Evolutionary conservation across 1,284 basidiomycete genomes (phyloP), one percentile per base, ranked within the genome.

Genomic region (Moesziomyces aphidis): DNA sequence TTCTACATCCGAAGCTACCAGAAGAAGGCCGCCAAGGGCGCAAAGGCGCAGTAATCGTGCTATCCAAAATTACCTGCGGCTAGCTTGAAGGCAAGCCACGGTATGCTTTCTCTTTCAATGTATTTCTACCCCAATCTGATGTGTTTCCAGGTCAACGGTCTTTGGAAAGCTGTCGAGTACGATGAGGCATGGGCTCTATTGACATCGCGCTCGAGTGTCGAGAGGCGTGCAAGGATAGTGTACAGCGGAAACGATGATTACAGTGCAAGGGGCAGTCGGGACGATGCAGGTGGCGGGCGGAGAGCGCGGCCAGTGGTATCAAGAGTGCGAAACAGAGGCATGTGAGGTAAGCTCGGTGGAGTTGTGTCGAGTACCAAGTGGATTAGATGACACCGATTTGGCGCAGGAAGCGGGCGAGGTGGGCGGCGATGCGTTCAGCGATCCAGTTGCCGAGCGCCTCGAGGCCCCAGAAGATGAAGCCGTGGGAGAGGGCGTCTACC

Each of bases 1-100:
- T 81, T 81, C 64, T 81, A 80, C 61, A 52, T 76, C 24, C 42
- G 69, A 6, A 67, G 61, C 55, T 81, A 81, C 73, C 23, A 71
- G 55, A 76, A 71, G 42, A 70, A 66, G 59, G 60, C 73, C 1
- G 50, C 58, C 19, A 77, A 75, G 55, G 61, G 48, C 5, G 53
- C 22, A 4, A 77, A 77, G 63, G 24, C 61, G 22, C 66, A 69
- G 56, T 76, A 55, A 55, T 13, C 10, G 23, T 26, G 39, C 26
- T 21, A 21, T 42, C 5, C 43, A 44, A 44, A 2, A 21, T n/a
- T 8, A n/a, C 9, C 43, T 17, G 43, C 22, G 22, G 19, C 8
- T 9, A 44, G 19, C n/a, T 19, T 19, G 43, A 7, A n/a, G 5
- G 17, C 46, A 23, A 11, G 31, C 31, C 31, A 11, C 15, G 39